Base-by-base conservation (phyloP, 768 basidiomycete species). In the Rhizopogon sp. region DNA sequence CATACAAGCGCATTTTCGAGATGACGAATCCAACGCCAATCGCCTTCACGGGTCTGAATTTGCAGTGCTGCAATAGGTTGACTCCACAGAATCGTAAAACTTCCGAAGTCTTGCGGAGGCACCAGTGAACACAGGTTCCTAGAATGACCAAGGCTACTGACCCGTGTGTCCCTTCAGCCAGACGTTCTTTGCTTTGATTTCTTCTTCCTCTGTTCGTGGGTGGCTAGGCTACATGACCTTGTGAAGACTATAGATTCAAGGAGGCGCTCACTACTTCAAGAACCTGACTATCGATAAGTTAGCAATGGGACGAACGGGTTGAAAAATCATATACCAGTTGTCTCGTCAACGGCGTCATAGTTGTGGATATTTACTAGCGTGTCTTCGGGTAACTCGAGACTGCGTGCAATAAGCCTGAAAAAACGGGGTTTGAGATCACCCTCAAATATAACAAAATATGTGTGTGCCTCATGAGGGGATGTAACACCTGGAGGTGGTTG, bases 161-260 rank as follows among this genome's bases (percentile, higher is more conserved):
- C 81, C 81, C 0, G 78, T 80, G 58, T 85, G 82, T 0, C 83
- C 82, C 55, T 85, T 81, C 9, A 82, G 65, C 80, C 79, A 84
- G n/a, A 83, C 79, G 41, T 79, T 77, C 31, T 79, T 77, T 0
- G 79, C 75, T 59, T 76, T 75, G 10, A 49, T 53, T 54, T 82
- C 82, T 10, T 83, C 80, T 22, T 78, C 79, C 39, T 70, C 62
- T 1, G 74, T 68, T 29, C 79, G 75, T 4, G 80, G 80, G 58
- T 79, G 79, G 62, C 81, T 83, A 50, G 1, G 14, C 46, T 2
- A 47, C 31, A 20, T 47, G 22, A 44, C 44, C 7, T 40, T 7
- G 14, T 10, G 16, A 17, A 43, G 16, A 13, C 16, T 28, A 31
- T 11, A 41, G n/a, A 43, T 20, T 39, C 11, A 6, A 13, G 37